phyloP scores from a whole-genome alignment of 768 basidiomycete genomes.

The Hygrocybe coccinea region DNA sequence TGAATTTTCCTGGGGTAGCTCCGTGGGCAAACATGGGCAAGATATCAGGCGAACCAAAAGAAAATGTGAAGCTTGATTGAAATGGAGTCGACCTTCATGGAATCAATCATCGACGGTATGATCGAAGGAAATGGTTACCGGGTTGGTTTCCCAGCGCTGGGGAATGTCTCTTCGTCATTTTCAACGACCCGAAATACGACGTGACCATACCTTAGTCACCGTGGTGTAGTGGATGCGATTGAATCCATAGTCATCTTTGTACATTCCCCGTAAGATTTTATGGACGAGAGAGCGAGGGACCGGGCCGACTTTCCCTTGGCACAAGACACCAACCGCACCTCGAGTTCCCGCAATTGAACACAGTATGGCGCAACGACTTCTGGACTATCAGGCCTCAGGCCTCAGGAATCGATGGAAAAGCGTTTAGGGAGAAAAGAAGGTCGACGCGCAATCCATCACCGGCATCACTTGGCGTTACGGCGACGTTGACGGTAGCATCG shows the following conservation, averaged over 20 bases:
- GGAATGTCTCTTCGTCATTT: constrained; percentile 9
- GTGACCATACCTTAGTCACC: constrained; percentile 83
- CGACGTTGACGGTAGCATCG: neutral
- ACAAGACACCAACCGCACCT: no score
- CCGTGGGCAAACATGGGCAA: no score
- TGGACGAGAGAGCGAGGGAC: neutral
- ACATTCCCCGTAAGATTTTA: no score
- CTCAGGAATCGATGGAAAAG: constrained; percentile 48
- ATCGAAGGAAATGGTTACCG: constrained; percentile 39
- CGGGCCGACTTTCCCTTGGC: no score
- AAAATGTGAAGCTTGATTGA: constrained; percentile 74
- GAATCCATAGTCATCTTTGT: constrained; percentile 86
- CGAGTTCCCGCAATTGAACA: no score
- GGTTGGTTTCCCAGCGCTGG: constrained; percentile 84
- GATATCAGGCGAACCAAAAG: constrained; percentile 86
- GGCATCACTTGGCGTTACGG: constrained; percentile 26
- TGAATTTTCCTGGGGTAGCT: no score
- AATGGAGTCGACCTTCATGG: constrained; percentile 67
- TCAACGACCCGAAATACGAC: neutral
- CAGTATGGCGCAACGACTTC: constrained; percentile 69
- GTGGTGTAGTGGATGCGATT: no score
- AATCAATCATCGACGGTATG: constrained; percentile 17
- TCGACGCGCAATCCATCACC: no score
- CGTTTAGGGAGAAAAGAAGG: no score
- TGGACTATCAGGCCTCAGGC: no score